Evolutionary conservation across 1,284 basidiomycete species (phyloP), one percentile per base, ranked within the genome.

Genomic region (Peniophora sp.): DNA sequence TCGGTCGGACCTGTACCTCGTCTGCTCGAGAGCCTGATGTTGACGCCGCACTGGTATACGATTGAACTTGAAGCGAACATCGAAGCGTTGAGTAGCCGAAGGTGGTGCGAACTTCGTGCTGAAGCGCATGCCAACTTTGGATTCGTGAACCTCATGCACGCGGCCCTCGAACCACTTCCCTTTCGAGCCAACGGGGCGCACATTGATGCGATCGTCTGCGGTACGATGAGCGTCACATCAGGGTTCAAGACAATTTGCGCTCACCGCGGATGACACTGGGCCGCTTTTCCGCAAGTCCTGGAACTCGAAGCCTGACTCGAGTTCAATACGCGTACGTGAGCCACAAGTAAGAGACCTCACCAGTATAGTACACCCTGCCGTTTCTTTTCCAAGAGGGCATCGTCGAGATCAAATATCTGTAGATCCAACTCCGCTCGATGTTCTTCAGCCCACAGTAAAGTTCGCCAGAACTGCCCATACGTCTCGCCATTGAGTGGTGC

Each of bases 211-310:
- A 59, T 83, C 81, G 2, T 79, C 79, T 82, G 41, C 34, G 50
- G 12, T 1, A 16, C 10, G 10, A 19, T 2, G 10, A 16, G 41
- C 10, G 10, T 14, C n/a, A n/a, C n/a, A n/a, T n/a, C n/a, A n/a
- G n/a, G 9, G 10, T 9, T 1, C n/a, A n/a, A n/a, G n/a, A n/a
- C n/a, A n/a, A n/a, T n/a, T n/a, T n/a, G n/a, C n/a, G 63, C 72
- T 59, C 45, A 75, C 82, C 80, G 17, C 78, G 66, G 2, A 83
- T 65, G 2, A 83, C 79, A 55, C 80, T 81, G 0, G 80, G 81
- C 1, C 80, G 69, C 53, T 83, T 85, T 61, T 85, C 83, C 0
- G 83, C 79, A 1, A 86, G 64, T 0, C 81, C 83, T 2, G 77
- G 79, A 2, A 85, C 81, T 2, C 58, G 53, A 9, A 85, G 65